These are phyloP conservation scores for Acacia concinna DNA, from an alignment of 331 rosid genomes.

Conservation along the genomic window DNA sequence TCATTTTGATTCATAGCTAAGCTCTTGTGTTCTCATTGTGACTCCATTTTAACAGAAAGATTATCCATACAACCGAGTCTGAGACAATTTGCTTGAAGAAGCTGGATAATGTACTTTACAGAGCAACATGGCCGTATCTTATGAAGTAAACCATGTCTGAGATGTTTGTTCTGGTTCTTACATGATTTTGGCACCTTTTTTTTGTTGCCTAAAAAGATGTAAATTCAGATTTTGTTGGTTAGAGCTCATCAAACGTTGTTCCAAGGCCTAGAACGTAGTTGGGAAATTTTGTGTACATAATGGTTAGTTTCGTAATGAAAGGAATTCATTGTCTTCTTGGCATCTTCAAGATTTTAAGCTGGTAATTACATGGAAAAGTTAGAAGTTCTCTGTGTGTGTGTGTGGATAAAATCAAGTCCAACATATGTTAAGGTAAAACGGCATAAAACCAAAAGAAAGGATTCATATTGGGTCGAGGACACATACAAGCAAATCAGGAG, in stretches of 20 bases:
- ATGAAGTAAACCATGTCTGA: constrained; percentile 1
- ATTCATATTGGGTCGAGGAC: neutral
- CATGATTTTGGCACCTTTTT: constrained; percentile 11
- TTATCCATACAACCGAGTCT: constrained; percentile 49
- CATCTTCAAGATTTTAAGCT: neutral
- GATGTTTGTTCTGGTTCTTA: constrained; percentile 8
- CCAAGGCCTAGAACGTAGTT: neutral
- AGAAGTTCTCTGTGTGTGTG: too few species aligned
- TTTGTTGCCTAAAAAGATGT: neutral
- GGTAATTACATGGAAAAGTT: neutral
- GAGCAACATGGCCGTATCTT: constrained; percentile 6
- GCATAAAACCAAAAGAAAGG: neutral
- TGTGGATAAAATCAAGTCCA: too few species aligned
- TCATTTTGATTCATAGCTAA: constrained; percentile 19
- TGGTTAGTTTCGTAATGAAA: neutral
- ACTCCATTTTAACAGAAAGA: constrained; percentile 55
- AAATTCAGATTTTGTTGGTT: neutral
- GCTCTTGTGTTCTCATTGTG: constrained; percentile 18
- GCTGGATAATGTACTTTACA: neutral
- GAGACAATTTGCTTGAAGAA: constrained; percentile 29
- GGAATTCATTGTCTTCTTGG: neutral
- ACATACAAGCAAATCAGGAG: neutral
- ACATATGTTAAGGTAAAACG: too few species aligned
- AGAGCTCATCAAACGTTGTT: neutral
- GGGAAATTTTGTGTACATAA: constrained; percentile 23